Evolutionary conservation across 441 rosid species (phyloP).

Genomic region (Erodium moschatum): DNA sequence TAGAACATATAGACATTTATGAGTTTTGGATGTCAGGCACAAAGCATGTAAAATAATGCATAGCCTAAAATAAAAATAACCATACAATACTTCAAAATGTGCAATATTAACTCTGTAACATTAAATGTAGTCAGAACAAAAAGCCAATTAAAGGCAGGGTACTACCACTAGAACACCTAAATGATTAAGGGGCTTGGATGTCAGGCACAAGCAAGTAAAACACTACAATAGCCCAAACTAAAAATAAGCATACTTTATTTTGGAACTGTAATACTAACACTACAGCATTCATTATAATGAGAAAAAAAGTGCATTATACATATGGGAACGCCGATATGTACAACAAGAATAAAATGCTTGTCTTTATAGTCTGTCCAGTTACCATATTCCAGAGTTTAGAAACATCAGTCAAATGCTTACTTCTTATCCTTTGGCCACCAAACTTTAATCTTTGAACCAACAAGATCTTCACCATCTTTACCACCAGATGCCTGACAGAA

Average conservation of each 20-base stretch:
- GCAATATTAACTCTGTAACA: no score
- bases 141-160: no score
- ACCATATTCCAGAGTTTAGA: not conserved
- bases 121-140: no score
- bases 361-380: not conserved
- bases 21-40: not conserved
- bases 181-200: no score
- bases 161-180: no score
- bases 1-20: not conserved
- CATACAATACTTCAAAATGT: no score
- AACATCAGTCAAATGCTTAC: constrained; percentile 38
- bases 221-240: not conserved
- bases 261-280: not conserved
- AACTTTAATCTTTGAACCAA: constrained; percentile 66
- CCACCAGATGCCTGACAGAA: constrained; percentile 49
- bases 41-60: no score
- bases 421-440: constrained; percentile 81
- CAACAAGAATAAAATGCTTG: no score
- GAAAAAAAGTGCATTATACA: not conserved
- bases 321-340: not conserved
- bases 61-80: no score
- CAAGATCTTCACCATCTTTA: constrained; percentile 37
- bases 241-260: not conserved
- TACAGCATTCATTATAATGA: not conserved
- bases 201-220: not conserved